Evolutionary conservation across 1,139 yeast species (phyloP).

Genomic region (Diutina scorzettiae): DNA sequence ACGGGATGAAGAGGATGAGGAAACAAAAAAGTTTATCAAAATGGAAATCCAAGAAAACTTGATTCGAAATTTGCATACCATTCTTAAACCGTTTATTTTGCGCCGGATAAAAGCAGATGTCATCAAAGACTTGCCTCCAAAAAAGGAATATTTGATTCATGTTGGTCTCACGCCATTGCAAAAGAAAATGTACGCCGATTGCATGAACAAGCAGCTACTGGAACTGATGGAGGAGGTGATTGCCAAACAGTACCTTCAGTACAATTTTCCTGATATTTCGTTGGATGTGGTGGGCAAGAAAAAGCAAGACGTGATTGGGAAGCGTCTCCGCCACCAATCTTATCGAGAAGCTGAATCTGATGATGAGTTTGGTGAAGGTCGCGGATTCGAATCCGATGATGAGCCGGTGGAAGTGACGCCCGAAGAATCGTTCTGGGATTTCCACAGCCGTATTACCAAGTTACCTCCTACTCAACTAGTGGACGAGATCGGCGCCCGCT

Average conservation of each 20-base stretch:
- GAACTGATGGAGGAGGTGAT: constrained; percentile 29
- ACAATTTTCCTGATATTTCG: constrained; percentile 14
- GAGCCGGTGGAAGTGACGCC: neutral
- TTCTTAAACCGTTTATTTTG: constrained; percentile 75
- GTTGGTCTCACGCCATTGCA: constrained; percentile 57
- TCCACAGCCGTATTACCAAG: neutral
- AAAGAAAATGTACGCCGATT: constrained; percentile 47
- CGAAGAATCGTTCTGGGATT: neutral
- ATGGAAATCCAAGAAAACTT: constrained; percentile 54
- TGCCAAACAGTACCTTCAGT: constrained; percentile 32
- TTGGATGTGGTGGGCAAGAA: neutral
- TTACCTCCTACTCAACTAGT: neutral
- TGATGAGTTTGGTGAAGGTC: neutral
- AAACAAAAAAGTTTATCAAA: constrained; percentile 34
- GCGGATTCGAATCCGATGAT: neutral
- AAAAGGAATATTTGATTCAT: constrained; percentile 77
- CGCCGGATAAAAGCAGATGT: constrained; percentile 74
- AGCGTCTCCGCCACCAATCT: neutral
- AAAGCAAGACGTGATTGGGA: neutral
- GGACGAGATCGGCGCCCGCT: neutral
- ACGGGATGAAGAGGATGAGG: constrained; percentile 14
- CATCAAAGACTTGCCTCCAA: constrained; percentile 59
- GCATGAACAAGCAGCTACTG: constrained; percentile 36
- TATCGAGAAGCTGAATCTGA: constrained; percentile 3
- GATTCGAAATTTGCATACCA: constrained; percentile 71